Percentiles rank a stretch among this genome's conserved stretches.
phyloP scores from a whole-genome alignment of 495 filamentous ascomycete genomes.

The Xylaria castorea region DNA sequence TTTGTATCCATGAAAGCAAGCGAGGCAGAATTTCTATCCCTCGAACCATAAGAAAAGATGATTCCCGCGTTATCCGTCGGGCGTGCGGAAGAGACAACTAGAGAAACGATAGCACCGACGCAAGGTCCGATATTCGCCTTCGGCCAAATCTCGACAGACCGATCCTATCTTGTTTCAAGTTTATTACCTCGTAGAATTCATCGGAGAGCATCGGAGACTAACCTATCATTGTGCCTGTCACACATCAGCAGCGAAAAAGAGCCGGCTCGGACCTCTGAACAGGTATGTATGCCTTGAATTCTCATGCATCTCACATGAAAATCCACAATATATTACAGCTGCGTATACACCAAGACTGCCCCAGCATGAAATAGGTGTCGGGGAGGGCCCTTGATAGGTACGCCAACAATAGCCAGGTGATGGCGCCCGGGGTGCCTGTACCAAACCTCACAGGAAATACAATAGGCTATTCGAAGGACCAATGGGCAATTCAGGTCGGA shows the following conservation, averaged over 20 bases:
- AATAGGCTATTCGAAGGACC: neutral
- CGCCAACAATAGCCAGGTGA: neutral
- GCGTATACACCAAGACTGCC: neutral
- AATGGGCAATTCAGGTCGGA: neutral
- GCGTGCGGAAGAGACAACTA: no score
- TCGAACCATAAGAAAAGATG: neutral
- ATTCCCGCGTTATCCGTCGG: neutral
- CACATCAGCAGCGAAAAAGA: neutral
- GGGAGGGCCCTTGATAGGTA: neutral
- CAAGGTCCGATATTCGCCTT: slow-evolving; percentile 1
- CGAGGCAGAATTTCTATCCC: neutral
- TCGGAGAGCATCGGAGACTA: neutral
- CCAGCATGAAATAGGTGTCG: neutral
- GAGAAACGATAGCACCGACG: neutral
- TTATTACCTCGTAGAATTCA: neutral
- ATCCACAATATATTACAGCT: neutral
- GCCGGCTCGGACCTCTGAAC: slow-evolving; percentile 4
- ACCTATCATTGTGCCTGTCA: neutral
- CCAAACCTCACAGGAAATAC: neutral
- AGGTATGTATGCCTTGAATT: neutral
- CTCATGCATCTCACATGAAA: neutral
- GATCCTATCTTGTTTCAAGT: neutral
- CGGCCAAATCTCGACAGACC: neutral
- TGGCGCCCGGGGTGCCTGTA: neutral
- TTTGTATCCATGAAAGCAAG: neutral